Evolutionary conservation across 371 early-diverging fungal species (phyloP), one percentile per base, ranked within the genome.

Genomic region (Mucor piriformis): DNA sequence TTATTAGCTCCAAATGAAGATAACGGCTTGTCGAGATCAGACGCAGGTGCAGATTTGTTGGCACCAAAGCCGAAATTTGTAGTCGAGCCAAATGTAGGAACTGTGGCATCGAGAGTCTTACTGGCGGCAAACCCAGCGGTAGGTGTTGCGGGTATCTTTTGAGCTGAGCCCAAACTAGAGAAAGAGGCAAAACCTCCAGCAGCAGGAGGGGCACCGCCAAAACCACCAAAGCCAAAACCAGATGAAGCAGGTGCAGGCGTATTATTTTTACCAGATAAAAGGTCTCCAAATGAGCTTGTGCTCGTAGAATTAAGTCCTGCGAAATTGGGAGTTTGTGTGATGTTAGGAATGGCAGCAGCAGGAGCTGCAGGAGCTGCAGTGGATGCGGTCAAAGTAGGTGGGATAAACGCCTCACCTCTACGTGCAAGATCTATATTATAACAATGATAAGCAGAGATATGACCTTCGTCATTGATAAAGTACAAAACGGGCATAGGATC

Each of bases 391-490:
- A 50, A 18, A n/a, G 37, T 16, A n/a, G 43, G 2, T 0, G 47
- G 24, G 42, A 55, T 7, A 48, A 58, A 79, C 12, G 54, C 27
- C n/a, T 66, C 75, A 12, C 68, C 72, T 38, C 63, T 54, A 16
- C 61, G 61, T 8, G 77, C 78, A 15, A 77, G 32, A 33, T 63
- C 69, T 8, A 57, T 55, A 42, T 73, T 74, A 33, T 72, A 75
- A 52, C 78, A 77, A 49, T 77, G 67, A 42, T 70, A 72, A 23
- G 78, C 69, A 27, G 74, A 69, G 8, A 81, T 63, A 34, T 59
- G 60, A 5, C 67, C 78, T 52, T 81, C 81, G 27, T 81, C 74
- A 35, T 77, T 81, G 4, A 81, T 27, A 57, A 67, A 73, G n/a
- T 69, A 72, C 1, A 81, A 23, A 0, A 73, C 40, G 15, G 81